Conservation (phyloP, 306 rosid species). For the Abrus precatorius region DNA sequence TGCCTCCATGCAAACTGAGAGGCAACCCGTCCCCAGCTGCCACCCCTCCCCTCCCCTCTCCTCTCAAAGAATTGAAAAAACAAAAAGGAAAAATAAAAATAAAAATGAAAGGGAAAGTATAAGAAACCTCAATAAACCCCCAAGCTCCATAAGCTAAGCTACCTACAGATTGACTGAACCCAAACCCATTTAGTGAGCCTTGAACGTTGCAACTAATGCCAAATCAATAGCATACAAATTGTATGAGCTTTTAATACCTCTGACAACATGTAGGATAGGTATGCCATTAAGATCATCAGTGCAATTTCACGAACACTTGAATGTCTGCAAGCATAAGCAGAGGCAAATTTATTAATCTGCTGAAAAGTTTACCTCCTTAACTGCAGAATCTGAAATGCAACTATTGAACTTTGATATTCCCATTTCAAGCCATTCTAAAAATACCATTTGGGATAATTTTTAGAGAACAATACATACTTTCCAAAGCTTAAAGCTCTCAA, state of each 20-base stretch:
- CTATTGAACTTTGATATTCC: slow-evolving; percentile 13
- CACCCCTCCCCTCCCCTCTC: neutral
- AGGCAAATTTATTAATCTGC: slow-evolving; percentile 14
- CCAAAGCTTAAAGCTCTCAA: slow-evolving; percentile 77
- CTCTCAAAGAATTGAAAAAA: no score
- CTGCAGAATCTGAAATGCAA: slow-evolving; percentile 4
- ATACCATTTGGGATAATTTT: slow-evolving; percentile 8
- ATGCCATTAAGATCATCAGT: slow-evolving; percentile 88
- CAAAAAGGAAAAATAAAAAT: neutral
- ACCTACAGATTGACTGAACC: neutral
- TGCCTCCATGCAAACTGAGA: neutral
- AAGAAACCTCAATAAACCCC: slow-evolving; percentile 9
- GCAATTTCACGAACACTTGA: slow-evolving; percentile 88
- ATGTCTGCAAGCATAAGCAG: slow-evolving; percentile 65
- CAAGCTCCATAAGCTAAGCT: slow-evolving; percentile 5
- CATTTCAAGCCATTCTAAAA: slow-evolving; percentile 1
- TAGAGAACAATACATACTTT: slow-evolving; percentile 56
- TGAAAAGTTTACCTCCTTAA: neutral
- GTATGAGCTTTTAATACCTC: slow-evolving; percentile 64
- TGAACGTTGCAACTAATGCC: neutral
- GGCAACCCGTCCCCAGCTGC: neutral
- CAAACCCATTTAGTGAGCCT: slow-evolving; percentile 18
- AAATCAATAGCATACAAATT: slow-evolving; percentile 4
- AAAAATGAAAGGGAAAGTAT: neutral
- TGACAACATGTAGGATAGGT: slow-evolving; percentile 88